Base-by-base conservation (phyloP, 1,284 basidiomycete species). In the Schizopora paradoxa region DNA sequence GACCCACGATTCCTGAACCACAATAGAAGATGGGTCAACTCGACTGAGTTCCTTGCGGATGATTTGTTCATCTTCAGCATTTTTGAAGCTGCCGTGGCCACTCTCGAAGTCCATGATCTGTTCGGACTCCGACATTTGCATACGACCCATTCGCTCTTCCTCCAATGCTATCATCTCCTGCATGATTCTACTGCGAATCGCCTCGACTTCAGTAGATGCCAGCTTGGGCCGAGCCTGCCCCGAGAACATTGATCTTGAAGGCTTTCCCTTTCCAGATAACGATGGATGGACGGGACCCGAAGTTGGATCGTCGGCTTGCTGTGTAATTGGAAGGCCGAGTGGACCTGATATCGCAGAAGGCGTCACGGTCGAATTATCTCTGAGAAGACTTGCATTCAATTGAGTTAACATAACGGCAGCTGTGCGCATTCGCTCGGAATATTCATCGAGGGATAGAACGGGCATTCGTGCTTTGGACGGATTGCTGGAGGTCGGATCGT, bases 331-430 rank as follows among this genome's bases (percentile, higher is more conserved):
- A n/a, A n/a, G n/a, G n/a, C n/a, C n/a, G n/a, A n/a, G n/a, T 21
- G 43, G 21, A 35, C 38, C 46, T 8, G 41, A 26, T 14, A 36
- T 28, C 22, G 28, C 13, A n/a, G 19, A 35, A 11, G 39, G 45
- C 19, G 41, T 40, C 29, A 45, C 41, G 2, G 60, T 51, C 5
- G 54, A 49, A n/a, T 55, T 53, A 21, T 60, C 61, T 42, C 81
- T 76, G 10, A 79, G 69, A 38, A 89, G 72, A 51, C 81, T 93
- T 0, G 91, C 83, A 56, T 94, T 97, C 34, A 99, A 77, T 66
- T 99, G 95, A 1, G 95, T 87, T 18, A 99, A 81, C 95, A 99
- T 98, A 57, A 99, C 86, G 3, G 96, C 95, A 1, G 95, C 95
- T 7, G 93, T 98, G 11, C 91, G 83, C 95, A 99, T 99, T 34